Base-by-base conservation (phyloP, 768 basidiomycete genomes). In the Chlorophyllum brunneum region DNA sequence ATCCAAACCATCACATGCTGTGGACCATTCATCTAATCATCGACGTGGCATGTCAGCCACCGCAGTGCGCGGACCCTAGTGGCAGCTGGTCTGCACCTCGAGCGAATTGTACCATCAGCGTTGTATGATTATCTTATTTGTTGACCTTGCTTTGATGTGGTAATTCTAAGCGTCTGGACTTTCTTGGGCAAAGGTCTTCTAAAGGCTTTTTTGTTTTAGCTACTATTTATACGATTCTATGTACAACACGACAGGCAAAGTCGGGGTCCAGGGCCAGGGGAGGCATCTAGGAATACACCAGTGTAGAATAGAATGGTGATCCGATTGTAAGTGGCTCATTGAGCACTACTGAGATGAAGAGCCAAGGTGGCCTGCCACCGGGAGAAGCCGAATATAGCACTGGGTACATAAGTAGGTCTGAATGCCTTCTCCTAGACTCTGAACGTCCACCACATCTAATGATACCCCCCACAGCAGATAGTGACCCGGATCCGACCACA, bases 401-500 rank as follows among this genome's bases (percentile, higher is more conserved):
- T 40, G 2, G 22, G 20, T 45, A 40, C 43, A 46, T 38, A 45
- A 45, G 24, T 27, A 30, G 18, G 22, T 2, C 23, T 5, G 23
- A 30, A 27, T 41, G 47, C 29, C 47, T 30, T 31, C 26, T 24
- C 31, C 15, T 15, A 30, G 16, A 18, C 51, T 30, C 24, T 27
- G 34, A 20, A 37, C 42, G 18, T 39, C 53, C 53, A 46, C 44
- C 50, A 48, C 37, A 5, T 11, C 29, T 56, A 51, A 89, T 89
- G 86, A 72, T 85, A 54, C 80, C 83, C 61, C 76, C 83, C 36
- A 71, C 80, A 55, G 67, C 80, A 16, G 85, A 86, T 62, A 67
- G 67, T 54, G 83, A 87, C 58, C 71, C 72, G 20, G 87, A 89
- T 65, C 85, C 86, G n/a, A 86, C 85, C 0, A 84, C 82, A 10